Base-by-base conservation (phyloP, 2,329 filamentous ascomycete species). In the Coniochaeta sp. region DNA sequence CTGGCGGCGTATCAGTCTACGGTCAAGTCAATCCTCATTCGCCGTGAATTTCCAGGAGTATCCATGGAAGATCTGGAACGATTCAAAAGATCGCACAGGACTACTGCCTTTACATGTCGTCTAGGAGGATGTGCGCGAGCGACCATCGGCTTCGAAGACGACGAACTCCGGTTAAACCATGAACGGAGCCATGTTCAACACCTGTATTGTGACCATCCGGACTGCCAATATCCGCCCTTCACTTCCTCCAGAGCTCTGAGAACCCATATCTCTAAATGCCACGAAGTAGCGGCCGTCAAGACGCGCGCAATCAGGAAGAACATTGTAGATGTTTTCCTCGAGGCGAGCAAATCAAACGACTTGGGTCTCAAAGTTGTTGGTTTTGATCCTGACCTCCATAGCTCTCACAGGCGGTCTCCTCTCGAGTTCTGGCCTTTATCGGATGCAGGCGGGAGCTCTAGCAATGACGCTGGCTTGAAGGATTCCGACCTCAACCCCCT, bases 81-180 rank as follows among this genome's bases (percentile, higher is more conserved):
- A 7, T 68, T 67, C 36, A 60, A 64, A 32, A 38, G 55, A 4
- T 47, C 65, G 2, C 65, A 55, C 12, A 40, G 57, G 1, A 55
- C 26, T 5, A 62, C 61, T 17, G 62, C 59, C 2, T 62, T 62
- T 50, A 63, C 58, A 2, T 65, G 65, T 56, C 58, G 65, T 12
- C 42, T 69, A 0, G 26, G 32, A 9, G 62, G 52, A 0, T 71
- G 68, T 38, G 62, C 64, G 2, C 22, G 54, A 4, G 63, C 65
- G 1, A 57, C 59, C 0, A 0, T 61, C 0, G 67, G 69, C 0
- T 70, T 71, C 24, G 61, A 65, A 1, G 40, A 32, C 1, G n/a
- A 62, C 14, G 40, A 58, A 10, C 7, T 57, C 1, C 60, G 61
- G 3, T 9, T 32, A 3, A 58, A 63, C 17, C 66, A 68, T 44